These are phyloP conservation scores for Zasmidium angulare DNA, from an alignment of 2,329 filamentous ascomycete genomes.

Conservation along the genomic window DNA sequence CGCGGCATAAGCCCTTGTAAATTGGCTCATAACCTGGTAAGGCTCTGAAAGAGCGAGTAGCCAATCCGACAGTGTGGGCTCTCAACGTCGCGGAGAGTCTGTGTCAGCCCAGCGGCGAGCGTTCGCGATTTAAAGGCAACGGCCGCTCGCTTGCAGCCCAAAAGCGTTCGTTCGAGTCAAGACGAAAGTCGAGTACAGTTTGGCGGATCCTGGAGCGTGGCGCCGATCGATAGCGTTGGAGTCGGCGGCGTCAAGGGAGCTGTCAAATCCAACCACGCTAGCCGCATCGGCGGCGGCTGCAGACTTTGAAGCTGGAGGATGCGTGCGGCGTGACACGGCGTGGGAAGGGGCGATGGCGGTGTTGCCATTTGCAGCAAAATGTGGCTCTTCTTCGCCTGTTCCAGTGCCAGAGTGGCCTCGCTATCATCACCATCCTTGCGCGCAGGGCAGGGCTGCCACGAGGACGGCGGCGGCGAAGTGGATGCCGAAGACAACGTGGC, in stretches of 20 bases:
- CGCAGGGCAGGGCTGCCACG: not conserved
- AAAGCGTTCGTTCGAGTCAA: not conserved
- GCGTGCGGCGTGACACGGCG: not conserved
- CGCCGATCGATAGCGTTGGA: slow-evolving; percentile 2
- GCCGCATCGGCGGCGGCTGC: not conserved
- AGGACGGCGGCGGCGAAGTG: slow-evolving; percentile 15
- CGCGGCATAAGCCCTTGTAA: slow-evolving; percentile 8
- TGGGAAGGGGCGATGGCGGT: not conserved
- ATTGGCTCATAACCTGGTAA: slow-evolving; percentile 2
- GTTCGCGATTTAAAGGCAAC: not conserved
- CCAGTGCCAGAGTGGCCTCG: not conserved
- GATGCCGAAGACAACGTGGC: slow-evolving; percentile 17
- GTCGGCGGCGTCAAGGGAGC: not conserved
- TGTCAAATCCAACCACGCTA: slow-evolving; percentile 9
- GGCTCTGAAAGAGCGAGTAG: not conserved
- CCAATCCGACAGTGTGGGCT: not conserved
- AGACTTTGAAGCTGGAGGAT: not conserved
- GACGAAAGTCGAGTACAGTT: not conserved
- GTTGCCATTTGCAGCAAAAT: not conserved
- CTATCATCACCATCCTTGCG: not conserved
- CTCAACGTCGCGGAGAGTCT: not conserved
- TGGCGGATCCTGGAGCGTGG: not conserved
- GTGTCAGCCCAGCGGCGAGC: not conserved
- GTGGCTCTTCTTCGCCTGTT: not conserved
- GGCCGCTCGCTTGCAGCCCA: not conserved